These are phyloP conservation scores for Aspergillus funiculosus DNA, from an alignment of 495 filamentous ascomycete species.

Conservation along the genomic window DNA sequence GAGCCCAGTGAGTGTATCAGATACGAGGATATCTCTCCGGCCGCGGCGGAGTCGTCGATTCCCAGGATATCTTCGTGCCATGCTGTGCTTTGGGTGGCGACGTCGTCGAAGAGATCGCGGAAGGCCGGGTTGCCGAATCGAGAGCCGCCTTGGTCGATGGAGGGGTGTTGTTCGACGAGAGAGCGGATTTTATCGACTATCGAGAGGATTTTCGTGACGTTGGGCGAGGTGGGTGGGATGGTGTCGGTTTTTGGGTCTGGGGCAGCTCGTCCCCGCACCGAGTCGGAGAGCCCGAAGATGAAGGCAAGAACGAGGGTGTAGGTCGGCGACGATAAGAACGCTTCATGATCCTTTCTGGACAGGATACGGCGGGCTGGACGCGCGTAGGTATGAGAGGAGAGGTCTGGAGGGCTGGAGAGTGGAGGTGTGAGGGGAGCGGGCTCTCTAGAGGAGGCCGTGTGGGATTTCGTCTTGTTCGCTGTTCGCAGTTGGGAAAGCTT, in stretches of 20 bases:
- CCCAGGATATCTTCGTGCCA: constrained; percentile 46
- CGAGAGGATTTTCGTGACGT: constrained; percentile 57
- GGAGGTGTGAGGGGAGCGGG: constrained; percentile 65
- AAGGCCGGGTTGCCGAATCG: constrained; percentile 94
- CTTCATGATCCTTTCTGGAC: constrained; percentile 68
- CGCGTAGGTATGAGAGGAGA: constrained; percentile 55
- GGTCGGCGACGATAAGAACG: constrained; percentile 74
- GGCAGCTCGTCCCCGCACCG: constrained; percentile 67
- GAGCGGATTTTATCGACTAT: constrained; percentile 64
- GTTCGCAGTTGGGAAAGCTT: constrained; percentile 62
- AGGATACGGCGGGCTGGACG: constrained; percentile 72
- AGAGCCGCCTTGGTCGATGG: constrained; percentile 77
- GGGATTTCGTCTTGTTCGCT: constrained; percentile 48
- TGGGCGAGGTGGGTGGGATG: constrained; percentile 42
- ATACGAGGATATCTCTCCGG: constrained; percentile 71
- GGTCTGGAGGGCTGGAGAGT: constrained; percentile 63
- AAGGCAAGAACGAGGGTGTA: constrained; percentile 74
- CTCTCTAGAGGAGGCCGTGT: constrained; percentile 50
- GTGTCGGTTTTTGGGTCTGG: constrained; percentile 52
- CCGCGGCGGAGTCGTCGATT: constrained; percentile 47
- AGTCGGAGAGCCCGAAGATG: constrained; percentile 79
- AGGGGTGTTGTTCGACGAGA: constrained; percentile 60
- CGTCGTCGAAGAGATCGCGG: constrained; percentile 70
- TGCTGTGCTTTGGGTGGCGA: constrained; percentile 43
- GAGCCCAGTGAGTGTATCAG: constrained; percentile 81